Evolutionary conservation across 1,284 basidiomycete species (phyloP), one percentile per base, ranked within the genome.

Genomic region (Ganoderma boninense): DNA sequence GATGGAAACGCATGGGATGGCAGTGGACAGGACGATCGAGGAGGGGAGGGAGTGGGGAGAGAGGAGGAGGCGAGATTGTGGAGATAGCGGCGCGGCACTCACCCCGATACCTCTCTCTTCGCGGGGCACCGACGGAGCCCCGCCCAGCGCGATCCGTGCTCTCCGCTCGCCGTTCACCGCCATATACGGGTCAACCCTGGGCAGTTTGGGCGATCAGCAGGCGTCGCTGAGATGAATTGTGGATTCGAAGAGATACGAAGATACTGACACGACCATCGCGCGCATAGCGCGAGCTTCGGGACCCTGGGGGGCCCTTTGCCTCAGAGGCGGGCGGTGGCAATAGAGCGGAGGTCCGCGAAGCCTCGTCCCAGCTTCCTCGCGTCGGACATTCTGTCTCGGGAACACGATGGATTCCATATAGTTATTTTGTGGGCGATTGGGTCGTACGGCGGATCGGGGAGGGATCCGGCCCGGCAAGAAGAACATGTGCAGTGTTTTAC

Each of bases 271-370:
- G 38, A 26, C 11, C 49, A 29, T 54, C 49, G 49, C 4, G 49
- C 38, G 59, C n/a, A 3, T 3, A 32, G n/a, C 18, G n/a, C 46
- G 44, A 20, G 38, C 49, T 11, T 26, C 49, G 56, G 29, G 56
- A 32, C 60, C 23, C 13, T 43, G 59, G n/a, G 11, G 16, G 54
- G 11, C 38, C 38, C 8, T 10, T 10, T 4, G 38, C 38, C 54
- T 75, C 71, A 76, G 62, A 77, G 63, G 66, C 75, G 73, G 62
- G 75, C 72, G 4, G 74, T 68, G 76, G 76, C 66, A 35, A 68
- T 75, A 74, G 73, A 71, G 72, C 72, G 76, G 75, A 69, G 18
- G 16, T 64, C 59, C 49, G 52, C 62, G 14, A 42, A 29, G 60
- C 20, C 60, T 54, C 29, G 38, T 42, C 54, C 26, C 62, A 60